Conservation (phyloP, 495 filamentous ascomycete species). For the Saxophila tyrrhenica region DNA sequence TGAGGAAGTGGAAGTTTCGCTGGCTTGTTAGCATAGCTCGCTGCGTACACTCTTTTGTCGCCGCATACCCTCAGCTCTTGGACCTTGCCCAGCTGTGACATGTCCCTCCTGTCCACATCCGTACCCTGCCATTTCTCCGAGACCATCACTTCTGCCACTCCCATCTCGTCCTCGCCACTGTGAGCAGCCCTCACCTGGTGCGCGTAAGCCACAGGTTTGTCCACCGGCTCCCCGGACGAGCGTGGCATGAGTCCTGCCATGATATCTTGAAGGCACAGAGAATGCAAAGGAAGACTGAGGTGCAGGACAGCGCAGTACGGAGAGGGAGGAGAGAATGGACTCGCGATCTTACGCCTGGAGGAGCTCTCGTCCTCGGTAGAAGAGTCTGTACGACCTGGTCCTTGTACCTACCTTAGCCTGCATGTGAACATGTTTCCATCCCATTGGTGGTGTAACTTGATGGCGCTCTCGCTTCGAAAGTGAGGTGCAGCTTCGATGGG, state of each 20-base stretch:
- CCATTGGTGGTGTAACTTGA: too few relatives aligned
- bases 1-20: slow-evolving; percentile 6
- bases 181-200: background rate
- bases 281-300: background rate
- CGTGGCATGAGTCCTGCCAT: background rate
- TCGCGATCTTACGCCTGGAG: too few relatives aligned
- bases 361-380: too few relatives aligned
- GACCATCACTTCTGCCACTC: background rate
- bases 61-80: slow-evolving; percentile 9
- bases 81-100: slow-evolving; percentile 8
- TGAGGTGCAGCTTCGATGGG: background rate
- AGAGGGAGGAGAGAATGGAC: background rate
- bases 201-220: background rate
- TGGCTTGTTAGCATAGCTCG: background rate
- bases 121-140: background rate
- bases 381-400: too few relatives aligned
- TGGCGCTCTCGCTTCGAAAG: too few relatives aligned
- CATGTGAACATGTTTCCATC: too few relatives aligned
- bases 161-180: background rate
- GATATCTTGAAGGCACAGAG: background rate
- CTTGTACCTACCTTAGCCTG: too few relatives aligned
- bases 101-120: slow-evolving; percentile 2
- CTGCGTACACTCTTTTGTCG: background rate
- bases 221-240: background rate
- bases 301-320: background rate